These are phyloP conservation scores for Apiospora sp. DNA, from an alignment of 2,329 filamentous ascomycete species.

Conservation along the genomic window DNA sequence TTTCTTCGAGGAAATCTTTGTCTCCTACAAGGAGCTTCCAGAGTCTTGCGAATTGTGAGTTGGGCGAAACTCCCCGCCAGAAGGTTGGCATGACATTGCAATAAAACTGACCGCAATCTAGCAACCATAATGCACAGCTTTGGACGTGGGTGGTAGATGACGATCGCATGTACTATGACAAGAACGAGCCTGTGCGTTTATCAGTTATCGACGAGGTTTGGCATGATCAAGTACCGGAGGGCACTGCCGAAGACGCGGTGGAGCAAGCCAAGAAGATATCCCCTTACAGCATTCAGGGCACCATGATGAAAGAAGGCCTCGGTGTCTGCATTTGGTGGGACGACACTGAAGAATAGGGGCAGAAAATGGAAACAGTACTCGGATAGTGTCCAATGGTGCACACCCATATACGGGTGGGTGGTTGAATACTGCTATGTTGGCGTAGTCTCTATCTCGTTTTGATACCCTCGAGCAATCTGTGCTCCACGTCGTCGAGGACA, in stretches of 20 bases:
- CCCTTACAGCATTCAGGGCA: slow-evolving; percentile 74
- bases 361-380: not conserved
- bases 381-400: not conserved
- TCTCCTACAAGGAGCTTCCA: slow-evolving; percentile 77
- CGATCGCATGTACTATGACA: slow-evolving; percentile 84
- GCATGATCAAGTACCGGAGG: slow-evolving; percentile 84
- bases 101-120: slow-evolving; percentile 47
- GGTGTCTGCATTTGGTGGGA: slow-evolving; percentile 74
- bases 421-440: slow-evolving; percentile 18
- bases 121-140: slow-evolving; percentile 76
- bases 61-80: slow-evolving; percentile 8
- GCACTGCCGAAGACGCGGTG: slow-evolving; percentile 65
- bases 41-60: slow-evolving; percentile 79
- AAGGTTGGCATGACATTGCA: slow-evolving; percentile 30
- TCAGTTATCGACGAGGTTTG: slow-evolving; percentile 88
- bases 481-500: slow-evolving; percentile 87
- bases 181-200: slow-evolving; percentile 87
- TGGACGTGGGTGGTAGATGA: slow-evolving; percentile 87
- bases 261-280: slow-evolving; percentile 65
- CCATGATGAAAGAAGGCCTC: slow-evolving; percentile 69
- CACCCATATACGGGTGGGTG: not conserved
- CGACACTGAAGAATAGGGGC: slow-evolving; percentile 16
- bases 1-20: slow-evolving; percentile 93
- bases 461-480: slow-evolving; percentile 73
- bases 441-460: slow-evolving; percentile 44